These are phyloP conservation scores for Akanthomyces dipterigenus DNA, from an alignment of 2,329 filamentous ascomycete genomes.

Conservation along the genomic window DNA sequence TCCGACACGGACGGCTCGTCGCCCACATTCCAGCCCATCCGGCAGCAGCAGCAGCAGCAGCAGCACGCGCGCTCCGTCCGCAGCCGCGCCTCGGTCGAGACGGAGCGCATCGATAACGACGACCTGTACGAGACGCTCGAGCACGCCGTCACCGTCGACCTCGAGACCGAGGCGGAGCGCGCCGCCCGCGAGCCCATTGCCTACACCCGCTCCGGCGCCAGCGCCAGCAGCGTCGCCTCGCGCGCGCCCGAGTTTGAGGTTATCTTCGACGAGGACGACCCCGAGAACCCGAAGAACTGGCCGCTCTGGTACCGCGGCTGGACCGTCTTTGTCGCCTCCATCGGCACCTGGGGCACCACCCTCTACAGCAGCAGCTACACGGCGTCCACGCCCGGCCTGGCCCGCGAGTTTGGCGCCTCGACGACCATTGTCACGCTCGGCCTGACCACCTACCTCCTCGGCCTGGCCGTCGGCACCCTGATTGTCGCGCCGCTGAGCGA, in stretches of 20 bases:
- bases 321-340: conserved; percentile 38
- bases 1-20: background rate
- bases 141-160: conserved; percentile 24
- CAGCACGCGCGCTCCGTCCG: background rate
- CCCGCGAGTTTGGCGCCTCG: conserved; percentile 54
- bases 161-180: conserved; percentile 33
- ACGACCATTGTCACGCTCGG: conserved; percentile 64
- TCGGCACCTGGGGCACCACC: conserved; percentile 47
- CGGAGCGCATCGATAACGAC: conserved; percentile 15
- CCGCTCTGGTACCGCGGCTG: conserved; percentile 41
- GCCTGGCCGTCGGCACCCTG: conserved; percentile 64
- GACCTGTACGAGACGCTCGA: conserved; percentile 26
- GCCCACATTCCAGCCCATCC: background rate
- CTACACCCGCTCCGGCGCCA: conserved; percentile 35
- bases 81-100: conserved; percentile 10
- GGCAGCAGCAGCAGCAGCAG: background rate
- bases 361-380: conserved; percentile 77
- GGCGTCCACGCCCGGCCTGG: conserved; percentile 61
- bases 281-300: conserved; percentile 64
- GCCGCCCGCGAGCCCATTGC: conserved; percentile 38
- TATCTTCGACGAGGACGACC: conserved; percentile 59
- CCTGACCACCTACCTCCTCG: conserved; percentile 71
- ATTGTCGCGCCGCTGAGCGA: conserved; percentile 69
- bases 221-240: conserved; percentile 32
- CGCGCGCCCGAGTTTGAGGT: conserved; percentile 61